Conservation (phyloP, 2,329 filamentous ascomycete genomes). For the Epichloe hybrida region DNA sequence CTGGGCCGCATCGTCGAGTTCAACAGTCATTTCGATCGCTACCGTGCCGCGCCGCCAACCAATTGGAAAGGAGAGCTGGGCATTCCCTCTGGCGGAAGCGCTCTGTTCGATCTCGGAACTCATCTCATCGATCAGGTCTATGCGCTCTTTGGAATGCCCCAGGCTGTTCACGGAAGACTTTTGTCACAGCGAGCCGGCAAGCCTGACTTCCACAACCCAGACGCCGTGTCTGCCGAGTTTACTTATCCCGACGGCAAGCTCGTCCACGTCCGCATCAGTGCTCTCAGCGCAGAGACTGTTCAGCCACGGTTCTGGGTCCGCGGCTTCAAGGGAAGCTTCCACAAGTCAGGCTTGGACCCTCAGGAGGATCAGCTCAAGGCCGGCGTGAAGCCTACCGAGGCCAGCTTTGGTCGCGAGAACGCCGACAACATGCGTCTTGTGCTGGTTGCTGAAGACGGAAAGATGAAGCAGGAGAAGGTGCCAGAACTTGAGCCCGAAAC, state of each 20-base stretch:
- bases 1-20: conserved; percentile 66
- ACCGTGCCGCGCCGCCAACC: conserved; percentile 43
- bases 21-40: conserved; percentile 69
- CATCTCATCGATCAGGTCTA: conserved; percentile 68
- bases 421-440: conserved; percentile 46
- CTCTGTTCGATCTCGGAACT: conserved; percentile 60
- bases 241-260: conserved; percentile 50
- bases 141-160: conserved; percentile 54
- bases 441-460: conserved; percentile 36
- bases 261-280: conserved; percentile 55
- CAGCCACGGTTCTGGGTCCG: conserved; percentile 69
- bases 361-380: conserved; percentile 62
- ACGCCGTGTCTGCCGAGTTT: conserved; percentile 50
- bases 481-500: conserved; percentile 52
- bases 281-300: conserved; percentile 52
- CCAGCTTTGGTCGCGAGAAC: conserved; percentile 51
- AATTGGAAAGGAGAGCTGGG: conserved; percentile 54
- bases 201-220: conserved; percentile 35
- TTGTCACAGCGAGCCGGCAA: conserved; percentile 46
- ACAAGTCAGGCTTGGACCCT: conserved; percentile 56
- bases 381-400: conserved; percentile 47
- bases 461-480: conserved; percentile 33
- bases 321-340: conserved; percentile 61
- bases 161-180: conserved; percentile 52
- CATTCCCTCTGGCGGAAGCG: conserved; percentile 50